Base-by-base conservation (phyloP, 2,329 filamentous ascomycete genomes). In the Podosphaera aphanis region DNA sequence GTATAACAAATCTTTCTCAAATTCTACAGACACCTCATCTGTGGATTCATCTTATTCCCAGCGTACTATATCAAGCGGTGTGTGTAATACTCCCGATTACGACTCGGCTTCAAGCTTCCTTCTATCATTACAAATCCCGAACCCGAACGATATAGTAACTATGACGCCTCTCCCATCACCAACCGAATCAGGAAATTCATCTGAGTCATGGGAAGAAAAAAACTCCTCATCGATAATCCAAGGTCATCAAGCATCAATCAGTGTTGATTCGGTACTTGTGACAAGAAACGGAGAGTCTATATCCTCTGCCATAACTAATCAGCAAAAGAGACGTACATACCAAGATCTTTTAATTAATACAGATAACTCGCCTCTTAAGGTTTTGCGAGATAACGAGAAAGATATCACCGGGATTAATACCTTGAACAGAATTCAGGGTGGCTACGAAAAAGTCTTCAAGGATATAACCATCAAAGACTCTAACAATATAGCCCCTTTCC, bases 361-460 rank as follows among this genome's bases (percentile, higher is more conserved):
- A 11, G 49, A 33, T 13, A 55, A 56, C 10, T 49, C 52, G 18
- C 50, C 45, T 3, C 42, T 53, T 16, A 48, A 21, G 8, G 51
- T 46, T 45, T 33, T 49, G 2, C 47, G 55, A 46, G 50, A 49
- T 10, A 54, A 51, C 25, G 50, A 51, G 38, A 52, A 57, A 25
- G 59, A 57, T 47, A 50, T 51, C 42, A 49, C 47, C 11, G 52
- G 56, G 48, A 53, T 53, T 13, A 81, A 83, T 59, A 66, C 66
- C 11, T 73, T 82, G 48, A 85, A 90, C 59, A 72, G 86, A 54
- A 94, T 86, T 61, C 65, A 90, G 21, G 93, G 85, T 64, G 86
- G 94, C 52, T 93, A 93, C 60, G 70, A 76, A 0, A 84, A 85
- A 2, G 70, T 80, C 43, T 69, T 78, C 0, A 81, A 75, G 56